Base-by-base conservation (phyloP, 805 yeast species). In the Candida sanyiensis region DNA sequence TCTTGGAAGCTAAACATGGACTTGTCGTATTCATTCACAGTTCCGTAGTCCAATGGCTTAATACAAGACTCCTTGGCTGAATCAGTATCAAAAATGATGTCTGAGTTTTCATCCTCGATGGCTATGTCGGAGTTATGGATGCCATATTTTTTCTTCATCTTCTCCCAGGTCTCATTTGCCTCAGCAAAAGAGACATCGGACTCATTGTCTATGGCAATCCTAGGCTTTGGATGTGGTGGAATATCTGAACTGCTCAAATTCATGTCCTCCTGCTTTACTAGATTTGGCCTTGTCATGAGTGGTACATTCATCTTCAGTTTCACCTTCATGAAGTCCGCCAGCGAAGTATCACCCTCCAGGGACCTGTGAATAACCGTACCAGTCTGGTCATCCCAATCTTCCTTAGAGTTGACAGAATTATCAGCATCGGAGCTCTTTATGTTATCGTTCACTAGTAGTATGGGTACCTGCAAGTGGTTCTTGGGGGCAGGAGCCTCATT, bases 1-100 rank as follows among this genome's bases (percentile, higher is more conserved):
- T 54, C 57, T 22, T 50, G 53, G 28, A 54, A 54, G 38, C 58
- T 54, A 29, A 43, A 54, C 1, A 48, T 46, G 6, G 57, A 39
- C 31, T 33, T 33, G 19, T 43, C 30, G n/a, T 31, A 19, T 18
- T 43, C 35, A 33, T 42, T 30, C 2, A 28, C 19, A 13, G 17
- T 13, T 6, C 19, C 28, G 2, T 29, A 23, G 8, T 36, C 38
- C 9, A 21, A 23, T 1, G 22, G 12, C 15, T 22, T 21, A n/a
- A 34, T 36, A 12, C 6, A 3, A 11, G 21, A 25, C 5, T 28
- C n/a, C 3, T 36, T 27, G 8, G 32, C 13, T 24, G 37, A 23
- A 12, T 38, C 42, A 9, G 27, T 20, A 13, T 33, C 39, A 17
- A 33, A 23, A 3, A 17, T 28, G 10, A 21, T 23, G 13, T n/a